Percentiles rank a stretch among this genome's conserved stretches.
Evolutionary conservation across 768 basidiomycete genomes (phyloP).

Genomic region (Xerocomellus chrysenteron): DNA sequence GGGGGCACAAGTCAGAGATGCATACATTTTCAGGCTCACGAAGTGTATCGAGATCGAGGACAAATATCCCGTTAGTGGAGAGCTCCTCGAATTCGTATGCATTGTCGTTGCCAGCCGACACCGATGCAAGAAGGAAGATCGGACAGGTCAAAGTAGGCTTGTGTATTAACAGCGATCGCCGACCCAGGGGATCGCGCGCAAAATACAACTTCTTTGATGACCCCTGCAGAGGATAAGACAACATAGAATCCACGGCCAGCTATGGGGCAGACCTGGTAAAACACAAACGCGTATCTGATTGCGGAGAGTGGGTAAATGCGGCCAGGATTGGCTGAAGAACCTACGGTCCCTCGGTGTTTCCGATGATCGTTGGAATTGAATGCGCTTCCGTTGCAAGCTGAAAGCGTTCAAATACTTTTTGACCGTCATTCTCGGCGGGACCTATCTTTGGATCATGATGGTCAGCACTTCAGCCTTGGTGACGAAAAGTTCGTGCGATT

Average conservation of each 20-base stretch:
- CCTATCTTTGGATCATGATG: slow-evolving; percentile 44
- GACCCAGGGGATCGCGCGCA: slow-evolving; percentile 80
- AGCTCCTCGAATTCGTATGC: slow-evolving; percentile 61
- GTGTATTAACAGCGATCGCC: slow-evolving; percentile 80
- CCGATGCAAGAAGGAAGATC: slow-evolving; percentile 64
- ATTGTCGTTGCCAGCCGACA: slow-evolving; percentile 50
- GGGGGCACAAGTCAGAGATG: not conserved
- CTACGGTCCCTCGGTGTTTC: slow-evolving; percentile 78
- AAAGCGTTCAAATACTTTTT: slow-evolving; percentile 44
- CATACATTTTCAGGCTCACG: slow-evolving; percentile 26
- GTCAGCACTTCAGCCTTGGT: slow-evolving; percentile 15
- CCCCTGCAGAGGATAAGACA: slow-evolving; percentile 34
- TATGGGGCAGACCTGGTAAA: slow-evolving; percentile 60
- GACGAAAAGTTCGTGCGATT: not conserved
- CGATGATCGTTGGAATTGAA: slow-evolving; percentile 53
- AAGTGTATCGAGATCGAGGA: slow-evolving; percentile 44
- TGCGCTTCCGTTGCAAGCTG: slow-evolving; percentile 25
- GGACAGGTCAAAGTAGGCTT: slow-evolving; percentile 48
- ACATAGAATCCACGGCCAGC: not conserved
- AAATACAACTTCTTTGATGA: slow-evolving; percentile 56
- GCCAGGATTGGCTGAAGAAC: slow-evolving; percentile 28
- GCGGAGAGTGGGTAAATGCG: not conserved
- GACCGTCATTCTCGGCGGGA: slow-evolving; percentile 70
- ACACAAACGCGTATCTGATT: slow-evolving; percentile 75
- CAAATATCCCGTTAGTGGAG: slow-evolving; percentile 54